A percentile compares a stretch with the other conserved stretches of the same genome.
phyloP scores from a whole-genome alignment of 495 filamentous ascomycete genomes.

The Penicillium ucsense region DNA sequence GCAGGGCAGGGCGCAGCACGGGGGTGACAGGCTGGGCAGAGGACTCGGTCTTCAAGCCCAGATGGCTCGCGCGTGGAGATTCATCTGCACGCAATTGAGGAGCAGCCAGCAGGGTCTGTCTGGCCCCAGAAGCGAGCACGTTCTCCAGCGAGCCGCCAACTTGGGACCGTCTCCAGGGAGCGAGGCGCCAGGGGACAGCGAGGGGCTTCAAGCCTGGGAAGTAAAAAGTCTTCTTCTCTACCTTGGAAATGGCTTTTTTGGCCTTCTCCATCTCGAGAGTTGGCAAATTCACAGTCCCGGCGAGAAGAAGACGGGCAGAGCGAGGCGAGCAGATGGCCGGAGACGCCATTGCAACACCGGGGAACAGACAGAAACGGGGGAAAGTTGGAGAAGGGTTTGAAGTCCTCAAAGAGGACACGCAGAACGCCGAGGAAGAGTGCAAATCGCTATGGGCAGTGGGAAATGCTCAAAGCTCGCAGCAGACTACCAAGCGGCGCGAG shows the following conservation, averaged over 20 bases:
- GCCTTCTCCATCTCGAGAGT: not conserved
- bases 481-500: not conserved
- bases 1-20: not conserved
- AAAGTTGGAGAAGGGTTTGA: not conserved
- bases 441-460: not conserved
- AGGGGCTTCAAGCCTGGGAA: not conserved
- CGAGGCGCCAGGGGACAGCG: not conserved
- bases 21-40: not conserved
- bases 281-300: not conserved
- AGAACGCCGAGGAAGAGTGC: not conserved
- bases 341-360: not conserved
- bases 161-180: not conserved
- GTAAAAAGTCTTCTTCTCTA: not conserved
- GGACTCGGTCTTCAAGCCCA: not conserved
- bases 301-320: not conserved
- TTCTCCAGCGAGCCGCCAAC: not conserved
- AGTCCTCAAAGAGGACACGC: not conserved
- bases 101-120: not conserved
- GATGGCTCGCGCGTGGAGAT: not conserved
- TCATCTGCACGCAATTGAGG: not conserved
- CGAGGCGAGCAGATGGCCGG: not conserved
- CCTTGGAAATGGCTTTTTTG: not conserved
- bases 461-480: not conserved
- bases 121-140: not conserved
- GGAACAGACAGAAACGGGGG: not conserved